Conservation (phyloP, 106 monocot genomes). For the Acorus calamus region DNA sequence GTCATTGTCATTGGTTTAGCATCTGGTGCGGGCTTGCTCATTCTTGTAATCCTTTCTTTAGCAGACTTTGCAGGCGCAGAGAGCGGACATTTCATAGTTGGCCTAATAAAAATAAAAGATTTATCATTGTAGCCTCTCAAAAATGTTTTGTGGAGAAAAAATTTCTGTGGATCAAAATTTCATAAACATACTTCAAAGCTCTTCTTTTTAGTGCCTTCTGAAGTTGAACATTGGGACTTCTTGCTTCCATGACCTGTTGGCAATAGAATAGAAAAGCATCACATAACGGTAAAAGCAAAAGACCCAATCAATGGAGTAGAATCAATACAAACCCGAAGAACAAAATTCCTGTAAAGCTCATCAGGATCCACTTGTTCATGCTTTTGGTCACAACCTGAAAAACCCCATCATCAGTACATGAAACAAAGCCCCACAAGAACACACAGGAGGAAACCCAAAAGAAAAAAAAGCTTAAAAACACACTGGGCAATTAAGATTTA, state of each 20-base stretch:
- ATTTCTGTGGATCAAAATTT: too few relatives aligned
- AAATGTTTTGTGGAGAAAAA: background rate
- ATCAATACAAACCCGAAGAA: constrained; percentile 38
- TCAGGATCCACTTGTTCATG: constrained; percentile 73
- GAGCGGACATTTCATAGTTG: constrained; percentile 37
- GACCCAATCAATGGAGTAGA: background rate
- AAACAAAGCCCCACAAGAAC: background rate
- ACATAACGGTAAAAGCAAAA: background rate
- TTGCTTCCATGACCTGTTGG: constrained; percentile 57
- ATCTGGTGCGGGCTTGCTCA: constrained; percentile 22
- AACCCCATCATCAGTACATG: too few relatives aligned
- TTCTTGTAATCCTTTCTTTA: constrained; percentile 23
- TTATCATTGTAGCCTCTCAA: too few relatives aligned
- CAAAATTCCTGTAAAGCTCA: constrained; percentile 46
- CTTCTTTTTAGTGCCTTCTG: constrained; percentile 27
- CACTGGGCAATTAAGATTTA: too few relatives aligned
- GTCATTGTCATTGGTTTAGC: constrained; percentile 28
- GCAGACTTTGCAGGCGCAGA: constrained; percentile 64
- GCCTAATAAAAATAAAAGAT: constrained; percentile 14
- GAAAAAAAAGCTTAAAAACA: background rate
- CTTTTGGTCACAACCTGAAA: constrained; percentile 62
- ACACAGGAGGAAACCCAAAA: background rate
- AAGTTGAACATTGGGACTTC: constrained; percentile 66
- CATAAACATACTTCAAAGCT: constrained; percentile 25
- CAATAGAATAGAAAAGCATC: too few relatives aligned